Evolutionary conservation across 192 early-diverging fungal species (phyloP), one percentile per base, ranked within the genome.

Genomic region (Podila minutissima): DNA sequence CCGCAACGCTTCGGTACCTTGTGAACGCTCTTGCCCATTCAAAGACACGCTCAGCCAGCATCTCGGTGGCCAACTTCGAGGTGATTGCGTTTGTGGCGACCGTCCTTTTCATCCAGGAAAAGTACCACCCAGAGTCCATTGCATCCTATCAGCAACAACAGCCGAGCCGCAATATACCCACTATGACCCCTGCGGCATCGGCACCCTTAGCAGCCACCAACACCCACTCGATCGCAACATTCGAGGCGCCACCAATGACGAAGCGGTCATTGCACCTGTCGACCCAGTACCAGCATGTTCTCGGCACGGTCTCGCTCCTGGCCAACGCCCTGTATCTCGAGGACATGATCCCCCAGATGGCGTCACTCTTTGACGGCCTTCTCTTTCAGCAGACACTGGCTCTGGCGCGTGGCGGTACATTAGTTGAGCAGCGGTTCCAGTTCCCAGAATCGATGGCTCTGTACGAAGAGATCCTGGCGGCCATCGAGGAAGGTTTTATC

Each of bases 71-170:
- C 61, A 83, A 86, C 17, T 82, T 85, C 35, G 87, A 89, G 57
- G 74, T 89, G 15, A 73, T 87, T 65, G 85, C 84, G 2, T 64
- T 89, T 41, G 73, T 89, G 17, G 74, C 86, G 35, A 73, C 84
- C n/a, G 83, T 64, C 9, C 58, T 88, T 19, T 81, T 81, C 26
- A 55, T 73, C 11, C 67, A 59, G n/a, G 77, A 81, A 32, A 69
- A 53, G 38, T 81, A 81, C 49, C 41, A 73, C n/a, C 65, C 70
- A 3, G 69, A 72, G 33, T 67, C 59, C 11, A 79, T 68, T 11
- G 32, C 62, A 5, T 15, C 53, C 55, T 33, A 49, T 46, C 49
- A 66, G 37, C 15, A 38, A 22, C 50, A 15, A 12, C 26, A 61
- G 5, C 1, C 26, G 11, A 33, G 59, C 59, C 38, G 28, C 58